Evolutionary conservation across 306 rosid genomes (phyloP).

Genomic region (Arachis stenosperma): DNA sequence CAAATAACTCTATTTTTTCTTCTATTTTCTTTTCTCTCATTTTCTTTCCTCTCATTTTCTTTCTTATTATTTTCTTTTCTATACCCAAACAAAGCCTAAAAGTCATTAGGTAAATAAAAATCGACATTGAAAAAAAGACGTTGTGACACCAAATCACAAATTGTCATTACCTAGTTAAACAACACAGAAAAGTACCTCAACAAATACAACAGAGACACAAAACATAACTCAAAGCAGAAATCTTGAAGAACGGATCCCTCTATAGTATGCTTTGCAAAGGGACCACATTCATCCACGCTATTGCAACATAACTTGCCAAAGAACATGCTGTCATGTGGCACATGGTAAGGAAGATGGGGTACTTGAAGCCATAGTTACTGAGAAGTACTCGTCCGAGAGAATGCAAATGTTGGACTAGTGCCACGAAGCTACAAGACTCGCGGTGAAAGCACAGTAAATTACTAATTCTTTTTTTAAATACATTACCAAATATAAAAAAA

Average conservation of each 20-base stretch:
- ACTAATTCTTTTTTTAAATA: too few relatives aligned
- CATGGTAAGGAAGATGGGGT: slow-evolving; percentile 98
- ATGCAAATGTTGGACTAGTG: slow-evolving; percentile 99
- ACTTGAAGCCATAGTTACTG: slow-evolving; percentile 95
- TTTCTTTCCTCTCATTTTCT: too few relatives aligned
- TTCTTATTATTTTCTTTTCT: too few relatives aligned
- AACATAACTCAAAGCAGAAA: slow-evolving; percentile 87
- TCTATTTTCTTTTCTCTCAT: too few relatives aligned
- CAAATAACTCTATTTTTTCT: too few relatives aligned
- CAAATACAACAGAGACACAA: slow-evolving; percentile 90
- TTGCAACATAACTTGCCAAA: slow-evolving; percentile 86
- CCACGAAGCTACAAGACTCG: slow-evolving; percentile 87
- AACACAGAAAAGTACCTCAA: slow-evolving; percentile 88
- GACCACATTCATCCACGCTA: slow-evolving; percentile 96
- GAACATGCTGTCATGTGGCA: slow-evolving; percentile 99
- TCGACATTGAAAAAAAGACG: slow-evolving; percentile 91
- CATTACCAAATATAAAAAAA: too few relatives aligned
- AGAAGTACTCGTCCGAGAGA: slow-evolving; percentile 72
- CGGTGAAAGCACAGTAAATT: slow-evolving; percentile 68
- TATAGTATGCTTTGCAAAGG: slow-evolving; percentile 96
- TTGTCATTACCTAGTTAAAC: slow-evolving; percentile 71
- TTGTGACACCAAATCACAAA: slow-evolving; percentile 69
- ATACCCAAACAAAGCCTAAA: too few relatives aligned
- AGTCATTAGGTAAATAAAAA: slow-evolving; percentile 89
- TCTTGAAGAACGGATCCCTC: slow-evolving; percentile 89